Base-by-base conservation (phyloP, 805 yeast species). In the Suhomyces sp. region DNA sequence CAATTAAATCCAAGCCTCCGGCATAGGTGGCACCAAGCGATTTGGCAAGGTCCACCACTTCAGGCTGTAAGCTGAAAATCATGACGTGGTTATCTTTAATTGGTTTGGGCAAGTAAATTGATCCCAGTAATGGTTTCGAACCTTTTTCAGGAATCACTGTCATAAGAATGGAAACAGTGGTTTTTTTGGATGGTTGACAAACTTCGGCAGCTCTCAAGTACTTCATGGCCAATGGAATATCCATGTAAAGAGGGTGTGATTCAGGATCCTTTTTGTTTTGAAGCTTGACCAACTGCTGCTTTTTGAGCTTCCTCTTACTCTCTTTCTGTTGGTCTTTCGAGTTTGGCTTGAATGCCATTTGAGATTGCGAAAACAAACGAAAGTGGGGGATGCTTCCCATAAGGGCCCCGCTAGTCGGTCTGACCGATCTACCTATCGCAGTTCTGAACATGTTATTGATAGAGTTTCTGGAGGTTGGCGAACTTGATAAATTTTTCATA, bases 151-250 rank as follows among this genome's bases (percentile, higher is more conserved):
- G 82, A 27, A 91, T 76, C 15, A 81, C 73, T 15, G 89, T 78
- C 49, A 86, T 81, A 50, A 88, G 68, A 15, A 87, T 75, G 25
- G 69, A 57, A 40, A 93, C 75, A 21, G 92, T 85, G 20, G 93
- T 84, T 59, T 84, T 83, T n/a, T 79, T 71, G 4, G 78, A 73
- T 2, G 93, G 83, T 63, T 87, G 83, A 4, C 99, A 98, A 4
- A 91, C 96, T 68, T 91, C 97, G 4, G 91, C 83, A 0, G 98
- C 97, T 56, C 97, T 78, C 51, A 93, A 65, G 63, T 84, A 91
- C 60, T 87, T 79, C 67, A 90, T 68, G 1, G 97, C 97, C 27
- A 73, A 68, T 5, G 87, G 81, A 6, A 90, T 76, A 47, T 82
- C 84, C 87, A 88, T 83, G 63, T 83, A 86, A 50, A 87, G 73